Evolutionary conservation across 169 alveolate species (phyloP), one percentile per base, ranked within the genome.

Genomic region (Toxoplasma gondii): DNA sequence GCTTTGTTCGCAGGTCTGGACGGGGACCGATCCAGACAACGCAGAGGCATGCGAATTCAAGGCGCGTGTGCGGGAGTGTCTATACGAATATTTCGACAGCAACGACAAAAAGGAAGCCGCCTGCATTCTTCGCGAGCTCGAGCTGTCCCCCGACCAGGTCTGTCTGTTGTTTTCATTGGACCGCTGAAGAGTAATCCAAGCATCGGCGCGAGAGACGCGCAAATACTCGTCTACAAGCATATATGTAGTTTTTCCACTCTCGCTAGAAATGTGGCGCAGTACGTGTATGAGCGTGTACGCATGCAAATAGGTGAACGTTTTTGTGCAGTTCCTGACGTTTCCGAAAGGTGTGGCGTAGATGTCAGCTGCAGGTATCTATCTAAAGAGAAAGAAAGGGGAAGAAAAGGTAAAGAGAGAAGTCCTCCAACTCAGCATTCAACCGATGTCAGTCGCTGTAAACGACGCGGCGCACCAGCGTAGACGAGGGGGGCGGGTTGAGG

Each of bases 21-120:
- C 94, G 53, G 94, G 94, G 22, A 92, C 94, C 10, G 94, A 92
- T 88, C 94, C 94, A 39, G 87, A 90, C 54, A 92, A 81, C 92
- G 41, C 80, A 43, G 94, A 92, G 34, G 92, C 92, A 34, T 83
- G 92, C 39, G 87, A 81, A 27, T 92, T 92, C 58, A 92, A 92
- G 80, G 92, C 82, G 38, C 80, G 82, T 38, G 92, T 92, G 38
- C 86, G 87, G 43, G 94, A 90, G 0, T 92, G 94, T 70, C 58
- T 92, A 74, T 90, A 90, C 88, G 87, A 92, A 86, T 92, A 92
- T 74, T 90, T 92, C 54, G 94, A 92, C 67, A 83, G 87, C 53
- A 90, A 78, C 64, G 94, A 92, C 67, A 81, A 83, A 22, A 84
- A 90, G 4, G 94, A 92, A 49, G 91, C 92, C 39, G 94, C 92